These are phyloP conservation scores for Apiospora malaysiana DNA, from an alignment of 2,329 filamentous ascomycete species.

Conservation along the genomic window DNA sequence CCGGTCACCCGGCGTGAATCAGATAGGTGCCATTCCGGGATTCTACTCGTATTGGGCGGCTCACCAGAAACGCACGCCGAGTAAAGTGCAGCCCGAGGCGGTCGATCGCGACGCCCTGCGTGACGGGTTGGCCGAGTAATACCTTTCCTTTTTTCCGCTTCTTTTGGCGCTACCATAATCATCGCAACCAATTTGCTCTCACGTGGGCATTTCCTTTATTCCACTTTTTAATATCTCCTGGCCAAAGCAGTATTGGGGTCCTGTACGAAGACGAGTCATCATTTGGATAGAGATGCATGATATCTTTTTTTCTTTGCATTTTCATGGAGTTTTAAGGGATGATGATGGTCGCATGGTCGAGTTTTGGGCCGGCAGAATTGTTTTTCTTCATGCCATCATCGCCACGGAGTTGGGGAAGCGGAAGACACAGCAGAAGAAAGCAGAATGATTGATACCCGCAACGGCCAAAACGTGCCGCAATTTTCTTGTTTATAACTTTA, in stretches of 20 bases:
- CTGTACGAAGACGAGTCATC: background rate
- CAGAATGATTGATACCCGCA: slow-evolving; percentile 13
- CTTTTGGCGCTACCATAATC: background rate
- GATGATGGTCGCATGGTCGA: background rate
- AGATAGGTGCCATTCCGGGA: slow-evolving; percentile 75
- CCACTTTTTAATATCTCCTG: background rate
- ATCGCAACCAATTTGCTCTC: background rate
- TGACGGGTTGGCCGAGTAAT: slow-evolving; percentile 58
- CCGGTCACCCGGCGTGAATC: slow-evolving; percentile 77
- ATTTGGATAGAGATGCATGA: background rate
- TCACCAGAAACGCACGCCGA: slow-evolving; percentile 58
- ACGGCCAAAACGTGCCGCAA: background rate
- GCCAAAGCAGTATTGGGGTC: background rate
- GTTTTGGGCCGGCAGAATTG: background rate
- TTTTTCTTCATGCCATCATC: background rate
- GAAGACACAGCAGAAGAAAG: background rate
- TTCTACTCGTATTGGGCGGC: slow-evolving; percentile 64
- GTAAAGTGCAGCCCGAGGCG: slow-evolving; percentile 61
- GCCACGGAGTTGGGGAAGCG: background rate
- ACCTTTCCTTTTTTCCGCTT: no score
- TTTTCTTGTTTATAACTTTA: background rate
- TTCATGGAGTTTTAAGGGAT: background rate
- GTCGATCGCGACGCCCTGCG: slow-evolving; percentile 66
- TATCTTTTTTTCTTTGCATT: background rate
- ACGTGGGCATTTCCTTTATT: background rate